phyloP scores from a whole-genome alignment of 805 yeast genomes.

The Teunomyces barrocoloradensis region DNA sequence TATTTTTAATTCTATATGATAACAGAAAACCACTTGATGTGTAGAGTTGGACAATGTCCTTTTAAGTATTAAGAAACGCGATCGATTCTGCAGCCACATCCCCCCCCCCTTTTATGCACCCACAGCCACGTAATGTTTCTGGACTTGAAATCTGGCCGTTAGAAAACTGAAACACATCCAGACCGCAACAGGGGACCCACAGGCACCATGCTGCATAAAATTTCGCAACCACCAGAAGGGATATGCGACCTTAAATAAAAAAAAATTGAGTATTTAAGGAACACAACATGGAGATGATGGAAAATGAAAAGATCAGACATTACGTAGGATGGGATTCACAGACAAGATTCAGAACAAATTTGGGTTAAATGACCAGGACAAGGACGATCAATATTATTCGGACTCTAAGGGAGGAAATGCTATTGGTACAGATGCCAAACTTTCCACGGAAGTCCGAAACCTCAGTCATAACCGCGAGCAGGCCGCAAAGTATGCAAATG shows the following conservation, averaged over 20 bases:
- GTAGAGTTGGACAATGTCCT: too few relatives aligned
- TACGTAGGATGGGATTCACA: conserved; percentile 32
- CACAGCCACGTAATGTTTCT: background rate
- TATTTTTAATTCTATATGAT: background rate
- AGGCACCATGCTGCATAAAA: background rate
- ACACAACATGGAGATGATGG: background rate
- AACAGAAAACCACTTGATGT: too few relatives aligned
- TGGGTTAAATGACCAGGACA: conserved; percentile 25
- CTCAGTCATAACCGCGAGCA: conserved; percentile 26
- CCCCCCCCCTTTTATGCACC: background rate
- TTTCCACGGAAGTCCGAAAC: conserved; percentile 25
- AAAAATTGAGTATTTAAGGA: background rate
- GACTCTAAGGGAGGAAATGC: conserved; percentile 32
- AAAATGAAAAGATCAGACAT: background rate
- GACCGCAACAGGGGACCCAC: background rate
- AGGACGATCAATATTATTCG: conserved; percentile 5
- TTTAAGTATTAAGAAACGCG: too few relatives aligned
- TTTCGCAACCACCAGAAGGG: background rate
- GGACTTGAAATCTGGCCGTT: background rate
- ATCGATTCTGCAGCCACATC: background rate
- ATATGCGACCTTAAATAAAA: background rate
- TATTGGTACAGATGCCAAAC: conserved; percentile 23
- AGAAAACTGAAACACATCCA: background rate
- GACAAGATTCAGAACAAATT: conserved; percentile 34
- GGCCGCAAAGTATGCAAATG: conserved; percentile 27